Conservation (phyloP, 192 early-diverging fungal species). For the Lobosporangium transversale region DNA sequence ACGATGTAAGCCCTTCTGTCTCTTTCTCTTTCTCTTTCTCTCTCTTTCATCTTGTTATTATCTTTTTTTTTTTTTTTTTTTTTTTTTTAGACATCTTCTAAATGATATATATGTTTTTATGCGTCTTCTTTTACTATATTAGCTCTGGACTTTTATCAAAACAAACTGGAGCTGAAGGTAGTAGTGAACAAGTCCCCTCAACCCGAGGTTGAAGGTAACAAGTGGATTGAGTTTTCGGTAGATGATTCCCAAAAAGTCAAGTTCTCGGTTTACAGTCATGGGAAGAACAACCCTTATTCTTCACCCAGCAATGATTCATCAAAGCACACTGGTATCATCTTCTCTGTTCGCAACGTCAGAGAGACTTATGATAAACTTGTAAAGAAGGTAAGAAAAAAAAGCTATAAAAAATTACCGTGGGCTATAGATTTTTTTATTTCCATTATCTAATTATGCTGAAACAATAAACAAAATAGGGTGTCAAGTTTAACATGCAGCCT, state of each 20-base stretch:
- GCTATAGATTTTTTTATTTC: not conserved
- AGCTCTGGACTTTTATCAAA: constrained; percentile 39
- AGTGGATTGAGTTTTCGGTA: constrained; percentile 26
- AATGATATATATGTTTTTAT: no score
- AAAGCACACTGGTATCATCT: constrained; percentile 16
- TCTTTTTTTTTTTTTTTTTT: no score
- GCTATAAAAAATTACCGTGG: no score
- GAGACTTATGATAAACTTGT: constrained; percentile 32
- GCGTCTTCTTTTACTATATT: not conserved
- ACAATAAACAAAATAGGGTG: constrained; percentile 11
- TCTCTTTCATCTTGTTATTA: no score
- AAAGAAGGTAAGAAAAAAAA: constrained; percentile 23
- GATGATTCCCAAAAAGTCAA: constrained; percentile 17
- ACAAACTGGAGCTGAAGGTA: constrained; percentile 16
- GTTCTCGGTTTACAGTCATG: constrained; percentile 26
- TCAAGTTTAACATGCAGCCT: constrained; percentile 31
- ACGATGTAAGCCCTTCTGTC: constrained; percentile 10
- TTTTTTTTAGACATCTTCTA: no score
- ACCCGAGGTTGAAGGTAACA: not conserved
- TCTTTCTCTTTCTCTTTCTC: no score
- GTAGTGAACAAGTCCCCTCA: constrained; percentile 18
- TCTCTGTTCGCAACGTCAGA: constrained; percentile 18
- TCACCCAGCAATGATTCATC: no score
- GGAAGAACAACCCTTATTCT: no score
- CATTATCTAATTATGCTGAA: not conserved